These are phyloP conservation scores for Pleurotus eryngii DNA, from an alignment of 768 basidiomycete species.

Conservation along the genomic window DNA sequence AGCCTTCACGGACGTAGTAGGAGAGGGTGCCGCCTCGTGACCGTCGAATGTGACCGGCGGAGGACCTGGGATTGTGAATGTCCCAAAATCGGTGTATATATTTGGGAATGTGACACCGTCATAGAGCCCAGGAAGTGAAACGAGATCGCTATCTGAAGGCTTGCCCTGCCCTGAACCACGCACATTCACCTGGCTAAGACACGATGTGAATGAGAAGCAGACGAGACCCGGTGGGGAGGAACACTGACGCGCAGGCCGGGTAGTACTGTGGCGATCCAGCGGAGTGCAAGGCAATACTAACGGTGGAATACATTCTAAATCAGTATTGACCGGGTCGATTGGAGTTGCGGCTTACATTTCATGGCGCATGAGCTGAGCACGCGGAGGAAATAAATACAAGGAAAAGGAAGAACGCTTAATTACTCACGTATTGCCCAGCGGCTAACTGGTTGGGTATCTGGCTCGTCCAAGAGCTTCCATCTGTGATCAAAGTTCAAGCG, in stretches of 20 bases:
- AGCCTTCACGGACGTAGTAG: constrained; percentile 1
- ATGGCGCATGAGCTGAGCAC: constrained; percentile 39
- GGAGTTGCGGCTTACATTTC: constrained; percentile 37
- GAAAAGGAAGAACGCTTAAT: neutral
- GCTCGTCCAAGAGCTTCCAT: constrained; percentile 37
- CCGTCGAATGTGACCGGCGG: constrained; percentile 27
- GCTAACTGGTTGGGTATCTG: constrained; percentile 39
- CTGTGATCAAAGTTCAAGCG: constrained; percentile 17
- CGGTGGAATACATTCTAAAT: neutral
- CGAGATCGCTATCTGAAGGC: constrained; percentile 30
- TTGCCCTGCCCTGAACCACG: constrained; percentile 33
- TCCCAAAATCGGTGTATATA: constrained; percentile 30
- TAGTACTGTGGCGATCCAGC: constrained; percentile 39
- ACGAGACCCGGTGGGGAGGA: neutral
- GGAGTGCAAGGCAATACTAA: constrained; percentile 44
- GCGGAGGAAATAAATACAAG: neutral
- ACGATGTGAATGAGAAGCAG: neutral
- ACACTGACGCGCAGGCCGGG: constrained; percentile 46
- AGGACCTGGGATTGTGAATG: constrained; percentile 35
- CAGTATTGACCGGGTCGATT: neutral
- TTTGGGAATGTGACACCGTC: constrained; percentile 30
- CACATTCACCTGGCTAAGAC: constrained; percentile 30
- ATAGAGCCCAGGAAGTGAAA: constrained; percentile 33
- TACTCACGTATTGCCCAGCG: constrained; percentile 48
- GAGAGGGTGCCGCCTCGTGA: constrained; percentile 15